Evolutionary conservation across 2,329 filamentous ascomycete species (phyloP), one percentile per base, ranked within the genome.

Genomic region (Aspergillus piperis): DNA sequence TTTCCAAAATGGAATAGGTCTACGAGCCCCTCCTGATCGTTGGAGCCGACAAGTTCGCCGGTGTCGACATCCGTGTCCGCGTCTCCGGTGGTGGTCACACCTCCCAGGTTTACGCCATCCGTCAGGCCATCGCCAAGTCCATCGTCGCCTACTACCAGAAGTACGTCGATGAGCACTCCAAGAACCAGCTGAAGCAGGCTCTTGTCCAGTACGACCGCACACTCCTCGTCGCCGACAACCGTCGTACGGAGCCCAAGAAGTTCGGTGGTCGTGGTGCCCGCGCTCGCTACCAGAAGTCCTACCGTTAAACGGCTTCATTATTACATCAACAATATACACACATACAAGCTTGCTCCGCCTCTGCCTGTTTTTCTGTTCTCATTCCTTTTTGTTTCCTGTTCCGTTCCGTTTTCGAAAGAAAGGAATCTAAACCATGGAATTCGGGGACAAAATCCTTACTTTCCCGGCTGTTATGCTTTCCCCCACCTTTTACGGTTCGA

Each of bases 141-240:
- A 91, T 96, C 80, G 89, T 96, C 78, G 90, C 92, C 82, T 97
- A 97, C 90, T 98, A 97, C 90, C 94, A 97, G 86, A 97, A 99
- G 88, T 99, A 89, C 85, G 92, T 98, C 83, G 95, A 99, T 80
- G 95, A 99, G 90, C 93, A 98, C 90, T 92, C 90, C 86, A 99
- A 99, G 91, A 97, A 98, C 89, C 87, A 92, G 84, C 88, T 99
- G 78, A 99, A 98, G 92, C 90, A 94, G 84, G 91, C 91, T 72
- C 89, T 99, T 73, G 91, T 94, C 77, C 88, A 92, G 81, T 99
- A 94, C 86, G 92, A 96, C 87, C 89, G 93, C 78, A 96, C 92
- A 80, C 90, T 99, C 72, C 90, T 99, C 78, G 95, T 99, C 76
- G 95, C 95, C 82, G 95, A 99, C 84, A 97, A 96, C 90, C 90